Evolutionary conservation across 1,139 yeast species (phyloP).

Genomic region (Pichiaceae sp.): DNA sequence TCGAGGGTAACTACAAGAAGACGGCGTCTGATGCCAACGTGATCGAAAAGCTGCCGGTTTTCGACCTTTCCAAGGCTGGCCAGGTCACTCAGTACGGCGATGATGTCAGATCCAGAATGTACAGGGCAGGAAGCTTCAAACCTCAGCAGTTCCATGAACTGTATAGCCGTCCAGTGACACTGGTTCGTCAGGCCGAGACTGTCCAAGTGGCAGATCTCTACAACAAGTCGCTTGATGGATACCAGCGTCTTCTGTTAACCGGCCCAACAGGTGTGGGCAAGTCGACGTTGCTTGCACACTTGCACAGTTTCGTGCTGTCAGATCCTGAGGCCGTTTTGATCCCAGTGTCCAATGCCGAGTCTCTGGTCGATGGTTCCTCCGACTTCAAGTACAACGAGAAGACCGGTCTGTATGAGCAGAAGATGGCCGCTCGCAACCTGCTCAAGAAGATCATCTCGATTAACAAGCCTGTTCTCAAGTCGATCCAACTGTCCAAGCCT

Average conservation of each 20-base stretch:
- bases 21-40: constrained; percentile 14
- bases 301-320: constrained; percentile 45
- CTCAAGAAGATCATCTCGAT: constrained; percentile 48
- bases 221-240: constrained; percentile 9
- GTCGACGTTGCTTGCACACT: constrained; percentile 64
- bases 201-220: constrained; percentile 23
- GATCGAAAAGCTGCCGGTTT: constrained; percentile 12
- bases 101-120: constrained; percentile 14
- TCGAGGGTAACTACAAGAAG: constrained; percentile 15
- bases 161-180: constrained; percentile 46
- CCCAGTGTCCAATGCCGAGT: constrained; percentile 58
- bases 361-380: constrained; percentile 60
- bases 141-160: constrained; percentile 60
- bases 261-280: constrained; percentile 83
- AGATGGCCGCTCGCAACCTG: constrained; percentile 64
- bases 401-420: constrained; percentile 57
- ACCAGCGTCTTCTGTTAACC: constrained; percentile 46
- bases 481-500: constrained; percentile 42
- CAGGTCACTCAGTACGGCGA: constrained; percentile 16
- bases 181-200: constrained; percentile 35
- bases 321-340: constrained; percentile 34
- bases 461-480: constrained; percentile 42
- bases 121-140: constrained; percentile 46
- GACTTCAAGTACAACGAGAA: constrained; percentile 55
- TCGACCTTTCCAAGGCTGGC: constrained; percentile 9